Evolutionary conservation across 345 rosid species (phyloP), one percentile per base, ranked within the genome.

Genomic region (Linum usitatissimum): DNA sequence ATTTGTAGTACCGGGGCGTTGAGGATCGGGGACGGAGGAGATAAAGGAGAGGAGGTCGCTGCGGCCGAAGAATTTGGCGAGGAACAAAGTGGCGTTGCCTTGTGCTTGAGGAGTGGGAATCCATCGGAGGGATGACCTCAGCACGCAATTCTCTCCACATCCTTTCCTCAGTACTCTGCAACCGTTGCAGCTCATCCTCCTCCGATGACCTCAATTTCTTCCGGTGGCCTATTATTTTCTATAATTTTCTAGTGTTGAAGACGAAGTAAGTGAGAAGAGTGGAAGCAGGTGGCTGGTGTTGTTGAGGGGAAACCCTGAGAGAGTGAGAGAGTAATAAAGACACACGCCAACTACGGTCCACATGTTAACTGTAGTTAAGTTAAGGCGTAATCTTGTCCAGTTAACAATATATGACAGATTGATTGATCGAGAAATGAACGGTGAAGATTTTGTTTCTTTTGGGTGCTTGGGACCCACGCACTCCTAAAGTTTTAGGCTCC

Each of bases 1-100:
- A 23, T 23, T 23, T 23, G 28, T 23, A 83, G 39, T 53, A 83
- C 87, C 83, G 5, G 83, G 80, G 42, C 87, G 82, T 56, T 83
- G 84, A 53, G 68, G 7, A 39, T 74, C 82, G n/a, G 83, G 78
- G 21, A 83, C 84, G 64, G 83, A 77, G 64, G 84, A 73, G 72
- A 82, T 78, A 36, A 79, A 74, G 20, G 82, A 82, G 18, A 38
- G 51, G 10, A 75, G 76, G 40, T 78, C 81, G 66, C 81, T 78
- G 3, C 77, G 73, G 70, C 73, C 77, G 36, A 73, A 73, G 60
- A 73, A 73, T 48, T 73, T 73, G 64, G 77, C 70, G 61, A 73
- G 73, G 31, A 73, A 73, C 61, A 73, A 62, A 30, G 77, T 73
- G 61, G 77, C 77, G 77, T 73, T 56, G 21, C 70, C 77, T 30